phyloP scores from a whole-genome alignment of 805 yeast species.

The Nakazawaea populi region DNA sequence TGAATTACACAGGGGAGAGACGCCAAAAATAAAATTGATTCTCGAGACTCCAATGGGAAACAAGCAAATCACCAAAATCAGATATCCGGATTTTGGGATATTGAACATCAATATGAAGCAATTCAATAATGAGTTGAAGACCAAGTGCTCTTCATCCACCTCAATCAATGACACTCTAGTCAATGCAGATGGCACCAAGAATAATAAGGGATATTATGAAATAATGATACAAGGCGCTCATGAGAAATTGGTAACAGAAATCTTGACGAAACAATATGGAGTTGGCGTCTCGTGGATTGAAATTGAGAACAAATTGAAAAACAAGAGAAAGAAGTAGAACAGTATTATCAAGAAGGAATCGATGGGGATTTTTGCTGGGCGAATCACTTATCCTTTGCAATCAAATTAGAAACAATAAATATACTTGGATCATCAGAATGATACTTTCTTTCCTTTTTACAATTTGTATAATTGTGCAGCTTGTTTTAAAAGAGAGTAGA shows the following conservation, averaged over 20 bases:
- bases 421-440: too few relatives aligned
- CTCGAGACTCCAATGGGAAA: constrained; percentile 80
- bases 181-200: constrained; percentile 33
- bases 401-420: too few relatives aligned
- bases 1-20: constrained; percentile 50
- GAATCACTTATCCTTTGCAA: not conserved
- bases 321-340: constrained; percentile 36
- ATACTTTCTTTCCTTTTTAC: too few relatives aligned
- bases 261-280: constrained; percentile 53
- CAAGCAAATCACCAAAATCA: constrained; percentile 67
- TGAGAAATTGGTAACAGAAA: constrained; percentile 50
- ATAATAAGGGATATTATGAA: constrained; percentile 35
- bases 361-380: not conserved
- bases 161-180: constrained; percentile 59
- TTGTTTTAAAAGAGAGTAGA: too few relatives aligned
- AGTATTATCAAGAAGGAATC: too few relatives aligned
- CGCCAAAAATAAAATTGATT: constrained; percentile 60
- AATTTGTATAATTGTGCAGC: too few relatives aligned
- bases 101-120: constrained; percentile 60
- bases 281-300: constrained; percentile 61
- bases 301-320: constrained; percentile 55
- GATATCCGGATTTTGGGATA: constrained; percentile 50
- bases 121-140: constrained; percentile 63
- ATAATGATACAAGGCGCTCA: constrained; percentile 93
- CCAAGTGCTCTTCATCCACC: constrained; percentile 85